phyloP scores from a whole-genome alignment of 2,329 filamentous ascomycete genomes.

The Paracamarosporium sp. region DNA sequence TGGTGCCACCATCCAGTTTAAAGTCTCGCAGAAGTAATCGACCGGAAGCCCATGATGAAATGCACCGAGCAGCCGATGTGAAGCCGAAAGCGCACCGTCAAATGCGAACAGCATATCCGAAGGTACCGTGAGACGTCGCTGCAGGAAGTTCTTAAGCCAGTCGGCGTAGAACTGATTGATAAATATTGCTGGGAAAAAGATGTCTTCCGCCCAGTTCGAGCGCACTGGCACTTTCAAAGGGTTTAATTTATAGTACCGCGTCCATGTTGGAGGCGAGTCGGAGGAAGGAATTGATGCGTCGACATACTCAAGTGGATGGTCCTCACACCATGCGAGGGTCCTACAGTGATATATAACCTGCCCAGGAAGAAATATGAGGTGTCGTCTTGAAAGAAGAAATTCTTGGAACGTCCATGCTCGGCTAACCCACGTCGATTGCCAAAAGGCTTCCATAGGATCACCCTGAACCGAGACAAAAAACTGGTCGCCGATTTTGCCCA shows the following conservation, averaged over 20 bases:
- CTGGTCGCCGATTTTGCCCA: conserved; percentile 6
- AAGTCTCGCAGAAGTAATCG: conserved; percentile 4
- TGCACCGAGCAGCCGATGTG: background rate
- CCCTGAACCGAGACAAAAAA: conserved; percentile 3
- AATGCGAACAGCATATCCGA: conserved; percentile 9
- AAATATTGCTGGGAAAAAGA: conserved; percentile 1
- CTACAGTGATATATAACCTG: conserved; percentile 8
- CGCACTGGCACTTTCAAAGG: background rate
- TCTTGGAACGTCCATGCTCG: conserved; percentile 19
- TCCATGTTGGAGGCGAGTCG: background rate
- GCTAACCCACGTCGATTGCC: conserved; percentile 6
- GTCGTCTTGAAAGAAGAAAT: conserved; percentile 12
- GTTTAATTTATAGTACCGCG: background rate
- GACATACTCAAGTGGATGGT: conserved; percentile 4
- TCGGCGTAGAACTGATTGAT: background rate
- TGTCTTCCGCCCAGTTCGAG: conserved; percentile 3
- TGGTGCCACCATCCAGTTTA: conserved; percentile 1
- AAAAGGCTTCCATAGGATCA: conserved; percentile 8
- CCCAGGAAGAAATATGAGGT: conserved; percentile 9
- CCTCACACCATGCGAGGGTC: conserved; percentile 5
- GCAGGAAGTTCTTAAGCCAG: conserved; percentile 6
- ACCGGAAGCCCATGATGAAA: conserved; percentile 7
- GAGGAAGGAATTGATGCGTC: background rate
- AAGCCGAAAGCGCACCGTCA: conserved; percentile 4
- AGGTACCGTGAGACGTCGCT: conserved; percentile 2